A percentile compares a stretch with the other conserved stretches of the same genome.
These are phyloP conservation scores for Triangularia verruculosa DNA, from an alignment of 2,329 filamentous ascomycete species.

Conservation along the genomic window DNA sequence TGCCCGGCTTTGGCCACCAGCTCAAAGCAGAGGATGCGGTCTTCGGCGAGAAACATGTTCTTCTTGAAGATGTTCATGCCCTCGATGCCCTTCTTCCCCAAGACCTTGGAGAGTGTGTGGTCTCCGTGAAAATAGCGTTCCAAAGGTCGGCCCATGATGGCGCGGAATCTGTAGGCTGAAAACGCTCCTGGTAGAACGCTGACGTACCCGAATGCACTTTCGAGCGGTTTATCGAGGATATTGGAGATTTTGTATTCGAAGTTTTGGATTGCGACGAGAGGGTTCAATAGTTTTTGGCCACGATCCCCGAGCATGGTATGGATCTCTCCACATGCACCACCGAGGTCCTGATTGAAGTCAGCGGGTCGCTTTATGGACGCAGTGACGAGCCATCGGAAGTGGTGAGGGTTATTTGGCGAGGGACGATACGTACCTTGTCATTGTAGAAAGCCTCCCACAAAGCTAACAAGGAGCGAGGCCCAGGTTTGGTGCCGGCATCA, in stretches of 20 bases:
- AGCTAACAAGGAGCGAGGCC: conserved; percentile 78
- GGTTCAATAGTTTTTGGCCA: conserved; percentile 86
- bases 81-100: neutral
- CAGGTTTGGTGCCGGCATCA: conserved; percentile 96
- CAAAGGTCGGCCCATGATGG: neutral
- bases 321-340: conserved; percentile 95
- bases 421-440: conserved; percentile 58
- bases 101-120: neutral
- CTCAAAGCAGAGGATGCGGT: neutral
- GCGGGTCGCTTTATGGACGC: neutral
- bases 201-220: conserved; percentile 94
- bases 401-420: neutral
- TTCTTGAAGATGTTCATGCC: neutral
- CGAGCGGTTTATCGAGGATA: conserved; percentile 92
- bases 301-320: conserved; percentile 92
- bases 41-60: neutral
- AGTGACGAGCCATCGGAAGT: neutral
- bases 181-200: conserved; percentile 68
- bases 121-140: neutral
- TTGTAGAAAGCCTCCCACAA: conserved; percentile 99
- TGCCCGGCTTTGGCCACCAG: neutral
- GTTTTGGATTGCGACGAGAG: conserved; percentile 89
- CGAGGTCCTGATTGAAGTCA: conserved; percentile 58
- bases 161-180: conserved; percentile 66
- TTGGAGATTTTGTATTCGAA: conserved; percentile 99